Evolutionary conservation across 139 green algal genomes (phyloP), one percentile per base, ranked within the genome.

Genomic region (Yamagishiella unicocca): DNA sequence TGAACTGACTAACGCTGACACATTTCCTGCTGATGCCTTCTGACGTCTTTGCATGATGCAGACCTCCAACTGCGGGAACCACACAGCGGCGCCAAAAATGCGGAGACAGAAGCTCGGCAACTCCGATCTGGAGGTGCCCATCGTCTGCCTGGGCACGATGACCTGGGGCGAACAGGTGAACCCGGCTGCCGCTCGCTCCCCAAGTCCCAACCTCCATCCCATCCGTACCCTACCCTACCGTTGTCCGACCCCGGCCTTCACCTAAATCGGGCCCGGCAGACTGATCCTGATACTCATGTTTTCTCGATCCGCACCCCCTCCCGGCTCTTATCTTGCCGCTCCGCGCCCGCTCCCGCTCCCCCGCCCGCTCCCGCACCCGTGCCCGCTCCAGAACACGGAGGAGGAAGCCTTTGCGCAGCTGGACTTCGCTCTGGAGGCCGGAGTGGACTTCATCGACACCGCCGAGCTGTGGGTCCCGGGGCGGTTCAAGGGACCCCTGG

Each of bases 361-460:
- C n/a, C n/a, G n/a, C n/a, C n/a, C n/a, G n/a, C n/a, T n/a, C n/a
- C n/a, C n/a, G n/a, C n/a, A n/a, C n/a, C n/a, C n/a, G n/a, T n/a
- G n/a, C 62, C 66, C 80, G 74, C 29, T 66, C 33, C 91, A 94
- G 87, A 92, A 92, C 75, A 89, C 84, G 0, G 90, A 96, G 86
- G 89, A 94, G 83, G 88, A 96, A 67, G 82, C 92, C 9, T 91
- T 89, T 43, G 87, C 54, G 37, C 88, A 93, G 87, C 75, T 96
- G 83, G 91, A 94, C 77, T 92, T 89, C 76, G 90, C 87, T 24
- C 84, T 94, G 14, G 68, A 84, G 29, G 45, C 53, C 25, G 94
- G 93, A 22, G 87, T 94, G 25, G 94, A 94, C 74, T 97, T 96
- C 82, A 78, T 96, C 21, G 94, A 97, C 90, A 95, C 93, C 14